Evolutionary conservation across 208 protist species (phyloP).

Genomic region (Histomonas meleagridis): DNA sequence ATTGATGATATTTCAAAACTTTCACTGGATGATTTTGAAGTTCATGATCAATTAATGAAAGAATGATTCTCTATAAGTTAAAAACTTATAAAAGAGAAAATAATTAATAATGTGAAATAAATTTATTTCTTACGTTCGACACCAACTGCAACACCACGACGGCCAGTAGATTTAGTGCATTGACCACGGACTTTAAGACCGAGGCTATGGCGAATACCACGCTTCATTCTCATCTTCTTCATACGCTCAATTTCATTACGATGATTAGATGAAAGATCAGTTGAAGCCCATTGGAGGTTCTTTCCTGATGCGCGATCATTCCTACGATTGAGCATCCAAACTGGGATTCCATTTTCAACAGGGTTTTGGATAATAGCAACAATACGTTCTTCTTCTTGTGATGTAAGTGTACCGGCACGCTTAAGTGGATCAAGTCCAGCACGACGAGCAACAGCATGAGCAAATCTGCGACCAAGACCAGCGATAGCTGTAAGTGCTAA

Average conservation of each 20-base stretch:
- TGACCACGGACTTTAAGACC: constrained; percentile 36
- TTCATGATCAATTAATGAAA: too few species aligned
- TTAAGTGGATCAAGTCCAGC: neutral
- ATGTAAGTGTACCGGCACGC: constrained; percentile 34
- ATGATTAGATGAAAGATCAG: neutral
- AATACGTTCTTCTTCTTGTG: neutral
- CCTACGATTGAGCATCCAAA: constrained; percentile 25
- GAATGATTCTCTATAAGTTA: too few species aligned
- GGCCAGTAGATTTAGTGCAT: constrained; percentile 31
- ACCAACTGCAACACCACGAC: constrained; percentile 11
- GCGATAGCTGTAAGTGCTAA: neutral
- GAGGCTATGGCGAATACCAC: constrained; percentile 36
- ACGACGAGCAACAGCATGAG: neutral
- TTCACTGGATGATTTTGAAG: too few species aligned
- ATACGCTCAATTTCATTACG: constrained; percentile 13
- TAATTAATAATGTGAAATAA: too few species aligned
- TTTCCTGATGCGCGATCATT: neutral
- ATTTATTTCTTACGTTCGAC: constrained; percentile 33
- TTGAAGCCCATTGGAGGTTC: neutral
- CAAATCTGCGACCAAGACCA: constrained; percentile 38
- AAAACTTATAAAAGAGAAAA: too few species aligned
- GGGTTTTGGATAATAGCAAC: constrained; percentile 36
- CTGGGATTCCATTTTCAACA: constrained; percentile 10
- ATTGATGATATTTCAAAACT: too few species aligned
- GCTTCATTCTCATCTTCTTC: constrained; percentile 35